Percentiles rank a stretch among this genome's conserved stretches.
phyloP scores from a whole-genome alignment of 1,284 basidiomycete species.

The Irpex rosettiformis region DNA sequence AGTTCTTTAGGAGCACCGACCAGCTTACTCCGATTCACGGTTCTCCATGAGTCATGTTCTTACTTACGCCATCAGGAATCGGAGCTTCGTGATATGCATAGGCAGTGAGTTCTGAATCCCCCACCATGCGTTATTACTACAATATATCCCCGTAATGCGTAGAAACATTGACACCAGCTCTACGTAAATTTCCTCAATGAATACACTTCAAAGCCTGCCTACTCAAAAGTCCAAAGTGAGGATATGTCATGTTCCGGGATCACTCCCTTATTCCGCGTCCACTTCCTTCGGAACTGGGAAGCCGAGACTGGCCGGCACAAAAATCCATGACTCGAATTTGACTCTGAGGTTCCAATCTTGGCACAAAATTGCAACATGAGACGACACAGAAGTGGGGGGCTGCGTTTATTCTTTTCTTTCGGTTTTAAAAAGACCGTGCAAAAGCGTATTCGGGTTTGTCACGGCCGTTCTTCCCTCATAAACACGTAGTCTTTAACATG shows the following conservation, averaged over 20 bases:
- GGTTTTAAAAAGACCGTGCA: background rate
- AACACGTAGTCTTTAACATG: slow-evolving; percentile 66
- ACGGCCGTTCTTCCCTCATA: slow-evolving; percentile 47
- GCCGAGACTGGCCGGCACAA: background rate
- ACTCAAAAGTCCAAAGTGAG: too few relatives aligned
- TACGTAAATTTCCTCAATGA: too few relatives aligned
- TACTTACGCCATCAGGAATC: too few relatives aligned
- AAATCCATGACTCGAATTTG: background rate
- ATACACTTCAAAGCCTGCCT: too few relatives aligned
- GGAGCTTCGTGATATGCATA: too few relatives aligned
- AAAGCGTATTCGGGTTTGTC: slow-evolving; percentile 44
- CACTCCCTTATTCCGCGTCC: background rate
- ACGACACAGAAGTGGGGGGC: background rate
- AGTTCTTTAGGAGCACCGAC: too few relatives aligned
- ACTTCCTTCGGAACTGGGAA: background rate
- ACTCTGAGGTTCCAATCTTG: background rate
- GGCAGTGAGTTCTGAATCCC: too few relatives aligned
- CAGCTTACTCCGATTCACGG: too few relatives aligned
- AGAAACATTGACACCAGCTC: too few relatives aligned
- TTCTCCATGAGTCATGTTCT: too few relatives aligned
- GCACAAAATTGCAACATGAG: background rate
- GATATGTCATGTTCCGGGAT: background rate
- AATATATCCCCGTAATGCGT: too few relatives aligned
- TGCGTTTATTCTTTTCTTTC: background rate
- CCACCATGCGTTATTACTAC: too few relatives aligned